Conservation (phyloP, 2,329 filamentous ascomycete genomes). For the Beauveria varroae region DNA sequence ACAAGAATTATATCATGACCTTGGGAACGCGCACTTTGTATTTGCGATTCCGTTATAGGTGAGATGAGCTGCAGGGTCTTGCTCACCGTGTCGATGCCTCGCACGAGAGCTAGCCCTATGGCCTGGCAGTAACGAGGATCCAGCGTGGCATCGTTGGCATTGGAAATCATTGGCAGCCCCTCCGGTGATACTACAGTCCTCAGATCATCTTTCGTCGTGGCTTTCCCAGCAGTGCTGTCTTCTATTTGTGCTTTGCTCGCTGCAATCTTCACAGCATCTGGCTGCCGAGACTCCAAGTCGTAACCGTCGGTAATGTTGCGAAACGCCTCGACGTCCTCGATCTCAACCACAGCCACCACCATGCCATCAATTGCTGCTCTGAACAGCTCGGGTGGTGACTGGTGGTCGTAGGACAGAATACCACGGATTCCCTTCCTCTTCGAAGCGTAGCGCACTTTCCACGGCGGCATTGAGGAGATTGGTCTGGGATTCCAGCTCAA, state of each 20-base stretch:
- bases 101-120: constrained; percentile 60
- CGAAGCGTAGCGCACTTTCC: constrained; percentile 53
- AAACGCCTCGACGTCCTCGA: constrained; percentile 48
- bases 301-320: constrained; percentile 20
- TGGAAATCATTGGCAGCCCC: constrained; percentile 55
- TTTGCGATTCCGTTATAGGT: constrained; percentile 38
- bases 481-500: constrained; percentile 45
- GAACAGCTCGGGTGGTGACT: constrained; percentile 50
- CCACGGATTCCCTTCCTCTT: constrained; percentile 49
- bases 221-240: constrained; percentile 14
- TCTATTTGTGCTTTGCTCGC: constrained; percentile 11
- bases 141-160: constrained; percentile 44
- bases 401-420: constrained; percentile 60
- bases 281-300: background rate
- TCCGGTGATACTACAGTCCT: constrained; percentile 34
- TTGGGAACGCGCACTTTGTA: constrained; percentile 31
- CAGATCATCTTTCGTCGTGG: background rate
- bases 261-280: background rate
- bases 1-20: constrained; percentile 53
- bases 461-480: constrained; percentile 50
- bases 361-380: constrained; percentile 61
- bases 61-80: constrained; percentile 57
- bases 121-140: constrained; percentile 52
- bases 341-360: constrained; percentile 57
- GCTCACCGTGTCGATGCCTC: constrained; percentile 53